These are phyloP conservation scores for Mycena belliarum DNA, from an alignment of 768 basidiomycete species.

Conservation along the genomic window DNA sequence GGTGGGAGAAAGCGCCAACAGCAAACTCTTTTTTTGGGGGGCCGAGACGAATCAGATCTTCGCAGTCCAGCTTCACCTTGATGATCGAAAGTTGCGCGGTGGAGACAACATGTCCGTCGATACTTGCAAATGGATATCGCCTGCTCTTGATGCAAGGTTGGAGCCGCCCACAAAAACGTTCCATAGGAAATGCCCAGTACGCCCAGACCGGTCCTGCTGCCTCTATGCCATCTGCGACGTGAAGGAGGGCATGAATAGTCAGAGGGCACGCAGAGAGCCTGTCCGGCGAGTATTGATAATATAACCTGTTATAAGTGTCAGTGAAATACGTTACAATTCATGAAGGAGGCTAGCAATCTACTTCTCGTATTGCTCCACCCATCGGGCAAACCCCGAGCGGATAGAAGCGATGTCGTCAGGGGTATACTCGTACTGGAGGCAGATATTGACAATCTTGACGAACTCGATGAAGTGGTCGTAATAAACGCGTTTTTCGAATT, in stretches of 20 bases:
- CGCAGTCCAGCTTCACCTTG: too few relatives aligned
- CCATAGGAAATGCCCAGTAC: conserved; percentile 13
- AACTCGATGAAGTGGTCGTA: conserved; percentile 7
- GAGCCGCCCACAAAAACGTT: conserved; percentile 10
- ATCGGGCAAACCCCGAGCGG: not conserved
- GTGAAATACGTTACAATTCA: not conserved
- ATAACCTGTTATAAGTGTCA: conserved; percentile 1
- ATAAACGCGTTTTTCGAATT: not conserved
- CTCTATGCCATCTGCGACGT: not conserved
- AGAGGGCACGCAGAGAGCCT: conserved; percentile 6
- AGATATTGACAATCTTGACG: not conserved
- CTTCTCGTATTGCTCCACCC: not conserved
- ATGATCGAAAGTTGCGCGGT: conserved; percentile 1
- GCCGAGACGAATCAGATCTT: too few relatives aligned
- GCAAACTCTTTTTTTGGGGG: not conserved
- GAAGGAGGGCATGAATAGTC: conserved; percentile 5
- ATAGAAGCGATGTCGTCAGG: not conserved
- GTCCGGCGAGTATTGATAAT: conserved; percentile 9
- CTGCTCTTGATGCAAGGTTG: conserved; percentile 1
- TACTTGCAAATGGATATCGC: not conserved
- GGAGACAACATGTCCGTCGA: not conserved
- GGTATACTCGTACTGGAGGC: not conserved
- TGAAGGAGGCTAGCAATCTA: too few relatives aligned
- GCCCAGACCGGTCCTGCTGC: not conserved
- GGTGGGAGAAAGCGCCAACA: not conserved